These are phyloP conservation scores for Amoebophrya sp. DNA, from an alignment of 169 alveolate species.

Conservation along the genomic window DNA sequence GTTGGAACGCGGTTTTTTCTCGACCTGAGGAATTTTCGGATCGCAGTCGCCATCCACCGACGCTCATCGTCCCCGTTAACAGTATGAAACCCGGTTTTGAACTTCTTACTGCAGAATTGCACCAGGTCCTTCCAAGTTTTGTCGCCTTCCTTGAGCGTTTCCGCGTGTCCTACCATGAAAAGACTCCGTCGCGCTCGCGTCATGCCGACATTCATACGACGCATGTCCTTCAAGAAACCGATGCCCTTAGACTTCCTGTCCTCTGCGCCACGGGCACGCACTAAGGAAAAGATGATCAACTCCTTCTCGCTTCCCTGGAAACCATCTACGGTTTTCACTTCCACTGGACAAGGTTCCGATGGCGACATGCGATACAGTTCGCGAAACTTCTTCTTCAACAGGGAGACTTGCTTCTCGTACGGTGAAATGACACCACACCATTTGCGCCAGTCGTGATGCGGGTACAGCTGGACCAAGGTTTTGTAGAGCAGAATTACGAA, in stretches of 20 bases:
- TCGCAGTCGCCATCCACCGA: background rate
- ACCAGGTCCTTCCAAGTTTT: background rate
- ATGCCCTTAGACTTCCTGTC: slow-evolving; percentile 1
- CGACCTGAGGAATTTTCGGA: background rate
- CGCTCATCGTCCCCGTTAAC: background rate
- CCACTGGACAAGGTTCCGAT: slow-evolving; percentile 53
- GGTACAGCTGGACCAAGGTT: slow-evolving; percentile 8
- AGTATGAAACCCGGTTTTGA: background rate
- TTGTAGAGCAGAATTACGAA: slow-evolving; percentile 13
- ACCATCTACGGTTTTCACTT: slow-evolving; percentile 60
- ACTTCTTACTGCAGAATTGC: background rate
- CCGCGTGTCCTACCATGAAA: slow-evolving; percentile 34
- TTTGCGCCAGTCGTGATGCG: slow-evolving; percentile 40
- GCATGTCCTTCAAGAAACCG: slow-evolving; percentile 53
- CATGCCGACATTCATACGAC: slow-evolving; percentile 57
- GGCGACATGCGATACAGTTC: slow-evolving; percentile 42
- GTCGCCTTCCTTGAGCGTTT: background rate
- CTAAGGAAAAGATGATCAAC: slow-evolving; percentile 47
- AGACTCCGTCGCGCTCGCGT: slow-evolving; percentile 52
- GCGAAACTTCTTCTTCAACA: slow-evolving; percentile 45
- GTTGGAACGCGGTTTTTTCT: background rate
- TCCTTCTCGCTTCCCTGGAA: slow-evolving; percentile 60
- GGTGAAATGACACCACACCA: slow-evolving; percentile 53
- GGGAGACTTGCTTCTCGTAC: slow-evolving; percentile 52
- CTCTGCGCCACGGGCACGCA: slow-evolving; percentile 35